Evolutionary conservation across 2,329 filamentous ascomycete genomes (phyloP), one percentile per base, ranked within the genome.

Genomic region (Cercospora sp.): DNA sequence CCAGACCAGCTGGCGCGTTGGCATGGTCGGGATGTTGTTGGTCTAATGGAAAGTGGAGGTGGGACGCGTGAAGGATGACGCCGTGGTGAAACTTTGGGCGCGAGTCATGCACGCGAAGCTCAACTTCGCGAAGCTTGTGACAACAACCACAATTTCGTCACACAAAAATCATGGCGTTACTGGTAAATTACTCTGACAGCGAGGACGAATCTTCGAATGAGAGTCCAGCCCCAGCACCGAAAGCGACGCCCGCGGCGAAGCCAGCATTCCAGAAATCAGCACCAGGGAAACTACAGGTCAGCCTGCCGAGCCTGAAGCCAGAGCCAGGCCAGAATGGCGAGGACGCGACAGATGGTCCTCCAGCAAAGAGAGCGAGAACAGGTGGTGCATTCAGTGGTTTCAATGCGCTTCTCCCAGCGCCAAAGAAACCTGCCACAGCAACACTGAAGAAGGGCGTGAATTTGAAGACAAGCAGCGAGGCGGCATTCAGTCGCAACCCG

Each of bases 131-230:
- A 59, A 31, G 55, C 48, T 55, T 55, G 48, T 55, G 48, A 28
- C 48, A n/a, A 55, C 23, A 26, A 55, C 48, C 20, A 55, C 26
- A 3, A 55, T 1, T 1, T n/a, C 48, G 26, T 16, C 48, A 28
- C 16, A 12, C 48, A 55, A 55, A 13, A 23, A 55, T 16, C 13
- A 55, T 55, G 48, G 23, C 95, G 91, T 89, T 87, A 13, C 83
- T 96, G 31, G 92, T 95, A 72, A 89, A 90, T 69, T 96, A 96
- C 75, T 94, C 92, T 3, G 92, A 94, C 77, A 95, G 90, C 0
- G 90, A 91, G 74, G 82, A 79, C 58, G 90, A 91, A 7, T 70
- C 53, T 23, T 18, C 33, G 30, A 57, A 59, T 18, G n/a, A 76
- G 6, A 65, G 75, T 64, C 57, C 77, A n/a, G 67, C 74, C 66